phyloP scores from a whole-genome alignment of 2,329 filamentous ascomycete genomes.

The Exserohilum rostratum region DNA sequence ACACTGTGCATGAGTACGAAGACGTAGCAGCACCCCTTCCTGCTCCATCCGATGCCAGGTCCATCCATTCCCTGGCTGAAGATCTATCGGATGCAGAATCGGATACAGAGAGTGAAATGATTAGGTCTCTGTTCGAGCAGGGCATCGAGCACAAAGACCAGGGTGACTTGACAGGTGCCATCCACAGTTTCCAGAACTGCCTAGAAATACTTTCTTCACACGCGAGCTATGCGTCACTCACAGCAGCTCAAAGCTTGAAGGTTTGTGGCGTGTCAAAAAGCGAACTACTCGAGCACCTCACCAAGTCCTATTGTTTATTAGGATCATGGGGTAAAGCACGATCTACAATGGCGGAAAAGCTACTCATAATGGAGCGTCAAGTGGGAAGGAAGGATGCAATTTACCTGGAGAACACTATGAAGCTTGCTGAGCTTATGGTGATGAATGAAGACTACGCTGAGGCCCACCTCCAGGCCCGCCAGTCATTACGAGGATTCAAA shows the following conservation, averaged over 20 bases:
- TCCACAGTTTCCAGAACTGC: constrained; percentile 24
- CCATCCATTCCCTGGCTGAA: constrained; percentile 8
- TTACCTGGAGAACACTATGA: constrained; percentile 22
- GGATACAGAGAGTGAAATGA: constrained; percentile 25
- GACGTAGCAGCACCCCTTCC: constrained; percentile 13
- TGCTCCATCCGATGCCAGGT: constrained; percentile 19
- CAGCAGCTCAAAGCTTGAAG: constrained; percentile 10
- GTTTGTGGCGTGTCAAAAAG: constrained; percentile 16
- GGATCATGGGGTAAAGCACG: constrained; percentile 22
- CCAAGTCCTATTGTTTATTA: constrained; percentile 17
- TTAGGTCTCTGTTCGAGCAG: constrained; percentile 22
- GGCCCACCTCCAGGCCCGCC: constrained; percentile 27
- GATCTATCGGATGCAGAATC: constrained; percentile 28
- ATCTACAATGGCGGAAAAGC: constrained; percentile 24
- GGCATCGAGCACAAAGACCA: constrained; percentile 21
- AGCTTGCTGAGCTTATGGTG: constrained; percentile 22
- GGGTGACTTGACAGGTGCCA: constrained; percentile 21
- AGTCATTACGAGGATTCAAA: constrained; percentile 24
- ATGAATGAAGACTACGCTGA: constrained; percentile 25
- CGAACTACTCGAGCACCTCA: constrained; percentile 19
- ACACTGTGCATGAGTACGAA: constrained; percentile 29
- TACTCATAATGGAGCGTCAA: constrained; percentile 24
- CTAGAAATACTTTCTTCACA: constrained; percentile 16
- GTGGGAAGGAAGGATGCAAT: constrained; percentile 22
- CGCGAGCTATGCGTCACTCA: constrained; percentile 12